Evolutionary conservation across 768 basidiomycete genomes (phyloP), one percentile per base, ranked within the genome.

Genomic region (Mycena alexandri): DNA sequence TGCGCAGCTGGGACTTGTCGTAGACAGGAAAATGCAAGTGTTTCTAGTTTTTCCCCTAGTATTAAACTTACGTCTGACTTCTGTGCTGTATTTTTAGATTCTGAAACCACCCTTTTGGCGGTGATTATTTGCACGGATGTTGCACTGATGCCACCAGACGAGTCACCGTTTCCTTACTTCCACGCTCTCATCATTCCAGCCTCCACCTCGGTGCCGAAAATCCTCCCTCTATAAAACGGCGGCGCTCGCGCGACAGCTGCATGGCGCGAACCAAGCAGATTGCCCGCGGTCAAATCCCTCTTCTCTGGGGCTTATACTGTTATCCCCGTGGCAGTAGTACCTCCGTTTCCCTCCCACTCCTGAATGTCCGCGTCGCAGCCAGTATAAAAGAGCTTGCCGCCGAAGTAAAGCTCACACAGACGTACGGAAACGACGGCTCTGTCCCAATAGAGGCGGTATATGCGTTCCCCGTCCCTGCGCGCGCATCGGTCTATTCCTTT

Each of bases 1-100:
- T 41, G 54, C 44, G 38, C 74, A 68, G 47, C 73, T 86, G 50
- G 80, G 76, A 12, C 62, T 87, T 34, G 63, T 59, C 16, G 60
- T 77, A 34, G 65, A 76, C 33, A 67, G 71, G 63, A 74, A 51
- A 29, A 33, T 14, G 10, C 13, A n/a, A 38, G 38, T 38, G 38
- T 38, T 11, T 38, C 38, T 38, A 9, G 38, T 10, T 38, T 14
- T 38, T 38, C 38, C 38, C 9, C 10, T 2, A 5, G 4, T 9
- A 38, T 4, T 14, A 38, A 38, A 14, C 29, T 29, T 29, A 38
- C 11, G 38, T 38, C 10, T 38, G 34, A 36, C 10, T 38, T 38
- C 38, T 38, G 38, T 38, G 3, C 38, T 11, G 38, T 38, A 14
- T 38, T 14, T 11, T 38, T 14, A 38, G 38, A 11, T 38, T 38